Base-by-base conservation (phyloP, 2,329 filamentous ascomycete species). In the Chaetomiaceae sp. region DNA sequence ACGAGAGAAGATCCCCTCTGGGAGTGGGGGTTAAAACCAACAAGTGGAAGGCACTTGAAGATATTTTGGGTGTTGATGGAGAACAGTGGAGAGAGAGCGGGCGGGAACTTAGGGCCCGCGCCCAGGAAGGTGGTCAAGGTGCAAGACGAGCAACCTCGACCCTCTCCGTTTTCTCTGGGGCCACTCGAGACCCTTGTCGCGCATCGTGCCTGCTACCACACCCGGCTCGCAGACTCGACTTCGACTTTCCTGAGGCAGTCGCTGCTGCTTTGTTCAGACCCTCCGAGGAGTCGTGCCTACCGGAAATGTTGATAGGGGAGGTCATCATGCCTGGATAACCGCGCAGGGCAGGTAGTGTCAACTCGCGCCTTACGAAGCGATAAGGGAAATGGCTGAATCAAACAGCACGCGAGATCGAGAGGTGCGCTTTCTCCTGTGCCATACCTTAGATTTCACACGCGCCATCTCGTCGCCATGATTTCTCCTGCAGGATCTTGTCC, bases 111-210 rank as follows among this genome's bases (percentile, higher is more conserved):
- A 23, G 6, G 38, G 9, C 25, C 25, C 25, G 25, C 25, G 27
- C 27, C 8, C 27, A 31, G 27, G 27, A 31, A 31, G 8, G n/a
- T n/a, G n/a, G n/a, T n/a, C n/a, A n/a, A n/a, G n/a, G 27, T 31
- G 27, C 27, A n/a, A 31, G 19, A 11, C 33, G 34, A 31, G 4
- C n/a, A n/a, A n/a, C n/a, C n/a, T n/a, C n/a, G n/a, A n/a, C n/a
- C n/a, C n/a, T n/a, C n/a, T n/a, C n/a, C n/a, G n/a, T n/a, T n/a
- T n/a, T n/a, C n/a, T n/a, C 54, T 47, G 51, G 39, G 17, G 42
- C 25, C 53, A 53, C 53, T 54, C 55, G 40, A 12, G 42, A 59
- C 58, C 58, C 58, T 56, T 60, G 58, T 56, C 19, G 9, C 53
- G 36, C 39, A 27, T 42, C 48, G 53, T 11, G 19, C 34, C 46